Base-by-base conservation (phyloP, 352 stramenopile genomes). In the Phytopythium delawarense region DNA sequence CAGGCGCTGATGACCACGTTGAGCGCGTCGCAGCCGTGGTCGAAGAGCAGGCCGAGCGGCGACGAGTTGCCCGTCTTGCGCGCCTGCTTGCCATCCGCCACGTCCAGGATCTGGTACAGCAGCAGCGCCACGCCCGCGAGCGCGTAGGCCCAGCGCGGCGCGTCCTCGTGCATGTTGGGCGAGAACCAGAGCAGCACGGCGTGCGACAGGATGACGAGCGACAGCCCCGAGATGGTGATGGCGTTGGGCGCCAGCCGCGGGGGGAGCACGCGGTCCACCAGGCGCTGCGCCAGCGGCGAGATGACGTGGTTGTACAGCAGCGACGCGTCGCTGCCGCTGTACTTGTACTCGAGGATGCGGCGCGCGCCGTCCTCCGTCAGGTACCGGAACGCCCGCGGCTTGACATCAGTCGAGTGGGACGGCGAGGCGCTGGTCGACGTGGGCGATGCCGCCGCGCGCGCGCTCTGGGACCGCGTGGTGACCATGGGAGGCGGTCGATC, bases 1-100 rank as follows among this genome's bases (percentile, higher is more conserved):
- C 80, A 93, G 4, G 86, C 80, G 70, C 86, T 94, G 51, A 96
- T 66, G 51, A 93, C 78, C 30, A 91, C 80, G 62, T 93, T 94
- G 46, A 96, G 76, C 42, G 87, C 87, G 51, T 96, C 87, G 42
- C 87, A 96, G 20, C 87, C 84, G 57, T 96, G 87, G 57, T 96
- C 87, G 59, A 96, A 96, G 4, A 96, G 72, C 54, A 94, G 69
- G 18, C 87, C 87, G 6, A 96, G 75, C 13, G 87, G 87, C 28
- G 84, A 94, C 67, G 84, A 94, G 74, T 92, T 94, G 66, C 84
- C 84, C 0, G 87, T 96, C 54, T 93, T 92, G 40, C 87, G 81
- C 28, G 87, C 87, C 61, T 96, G 87, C 68, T 96, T 96, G 59
- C 87, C 87, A 59, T 96, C 87, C 48, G 85, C 85, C 42, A 94